Percentiles rank a stretch among this genome's conserved stretches.
Evolutionary conservation across 495 filamentous ascomycete genomes (phyloP).

Genomic region (Darksidea phi): DNA sequence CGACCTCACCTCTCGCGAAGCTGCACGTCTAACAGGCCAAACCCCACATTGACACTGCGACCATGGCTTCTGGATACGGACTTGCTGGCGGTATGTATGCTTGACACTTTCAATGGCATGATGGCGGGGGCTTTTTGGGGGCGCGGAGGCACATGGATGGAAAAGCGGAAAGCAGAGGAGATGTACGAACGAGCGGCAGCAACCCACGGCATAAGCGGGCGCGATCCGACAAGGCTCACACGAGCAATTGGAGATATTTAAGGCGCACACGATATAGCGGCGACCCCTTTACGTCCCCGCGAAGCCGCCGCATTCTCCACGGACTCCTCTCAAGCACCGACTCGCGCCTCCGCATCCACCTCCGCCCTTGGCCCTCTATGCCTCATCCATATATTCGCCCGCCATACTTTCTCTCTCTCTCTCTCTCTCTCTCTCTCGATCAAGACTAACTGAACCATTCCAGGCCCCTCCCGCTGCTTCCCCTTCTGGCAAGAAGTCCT

Average conservation of each 20-base stretch:
- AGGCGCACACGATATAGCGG: too few relatives aligned
- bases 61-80: conserved; percentile 34
- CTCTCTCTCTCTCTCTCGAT: not conserved
- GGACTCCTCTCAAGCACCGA: too few relatives aligned
- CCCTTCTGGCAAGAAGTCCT: conserved; percentile 84
- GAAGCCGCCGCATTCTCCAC: not conserved
- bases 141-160: too few relatives aligned
- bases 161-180: not conserved
- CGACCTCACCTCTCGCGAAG: conserved; percentile 17
- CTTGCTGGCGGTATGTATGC: conserved; percentile 27
- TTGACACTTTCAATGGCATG: not conserved
- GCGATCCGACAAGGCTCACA: not conserved
- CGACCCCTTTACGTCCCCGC: not conserved
- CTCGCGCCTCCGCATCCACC: not conserved
- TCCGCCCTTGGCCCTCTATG: not conserved
- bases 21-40: not conserved
- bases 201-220: not conserved
- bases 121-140: not conserved
- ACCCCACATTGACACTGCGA: conserved; percentile 21
- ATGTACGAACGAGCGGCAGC: not conserved
- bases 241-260: not conserved
- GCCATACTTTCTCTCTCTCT: not conserved
- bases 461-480: conserved; percentile 90
- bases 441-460: not conserved
- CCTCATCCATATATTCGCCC: too few relatives aligned